A percentile compares a stretch with the other conserved stretches of the same genome.
These are phyloP conservation scores for Ensete glaucum DNA, from an alignment of 176 grass and related monocot species.

Conservation along the genomic window DNA sequence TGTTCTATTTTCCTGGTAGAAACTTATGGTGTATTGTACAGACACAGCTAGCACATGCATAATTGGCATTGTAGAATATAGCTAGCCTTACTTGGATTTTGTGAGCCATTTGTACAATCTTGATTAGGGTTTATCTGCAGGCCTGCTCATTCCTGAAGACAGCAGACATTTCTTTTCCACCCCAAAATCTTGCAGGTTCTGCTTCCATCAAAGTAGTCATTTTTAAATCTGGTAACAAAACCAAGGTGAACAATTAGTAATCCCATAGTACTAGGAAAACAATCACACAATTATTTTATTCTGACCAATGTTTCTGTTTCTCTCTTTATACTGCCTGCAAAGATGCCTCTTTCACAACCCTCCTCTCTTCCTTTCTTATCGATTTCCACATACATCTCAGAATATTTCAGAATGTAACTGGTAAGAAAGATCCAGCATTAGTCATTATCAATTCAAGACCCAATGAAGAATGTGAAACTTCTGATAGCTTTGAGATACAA, in stretches of 20 bases:
- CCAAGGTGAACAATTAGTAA: neutral
- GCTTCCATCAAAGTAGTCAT: neutral
- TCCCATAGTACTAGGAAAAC: neutral
- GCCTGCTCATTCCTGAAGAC: no score
- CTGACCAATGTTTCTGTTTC: no score
- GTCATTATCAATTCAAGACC: neutral
- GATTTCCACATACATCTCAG: constrained; percentile 1
- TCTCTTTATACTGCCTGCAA: no score
- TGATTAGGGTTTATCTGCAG: no score
- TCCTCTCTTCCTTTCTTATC: neutral
- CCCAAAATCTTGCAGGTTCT: neutral
- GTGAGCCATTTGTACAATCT: no score
- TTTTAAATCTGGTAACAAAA: neutral
- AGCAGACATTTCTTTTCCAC: neutral
- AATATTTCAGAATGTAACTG: constrained; percentile 5
- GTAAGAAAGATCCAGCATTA: neutral
- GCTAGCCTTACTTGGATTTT: no score
- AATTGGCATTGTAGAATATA: no score
- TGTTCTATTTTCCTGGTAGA: no score
- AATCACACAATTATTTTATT: no score
- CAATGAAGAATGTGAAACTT: neutral
- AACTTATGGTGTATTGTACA: no score
- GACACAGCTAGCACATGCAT: no score
- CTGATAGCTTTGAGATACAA: neutral
- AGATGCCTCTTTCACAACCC: neutral